Conservation (phyloP, 768 basidiomycete species). For the Stropharia rugosoannulata region DNA sequence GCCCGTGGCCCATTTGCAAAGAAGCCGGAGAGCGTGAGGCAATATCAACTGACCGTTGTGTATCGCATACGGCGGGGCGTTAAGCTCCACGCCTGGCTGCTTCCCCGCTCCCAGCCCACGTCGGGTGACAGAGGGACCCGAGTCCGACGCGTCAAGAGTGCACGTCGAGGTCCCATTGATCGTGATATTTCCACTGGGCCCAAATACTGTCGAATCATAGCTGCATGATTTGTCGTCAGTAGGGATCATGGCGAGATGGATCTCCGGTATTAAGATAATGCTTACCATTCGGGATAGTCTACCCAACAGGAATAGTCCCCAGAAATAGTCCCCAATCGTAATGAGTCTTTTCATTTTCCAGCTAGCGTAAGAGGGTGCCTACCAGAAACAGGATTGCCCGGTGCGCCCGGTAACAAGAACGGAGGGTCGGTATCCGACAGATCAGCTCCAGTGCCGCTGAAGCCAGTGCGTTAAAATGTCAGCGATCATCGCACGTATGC, state of each 20-base stretch:
- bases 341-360: conserved; percentile 3
- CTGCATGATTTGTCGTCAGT: conserved; percentile 29
- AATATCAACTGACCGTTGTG: conserved; percentile 55
- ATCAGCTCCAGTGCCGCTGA: conserved; percentile 57
- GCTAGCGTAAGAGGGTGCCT: conserved; percentile 6
- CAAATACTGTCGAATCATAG: conserved; percentile 60
- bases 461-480: conserved; percentile 4
- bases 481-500: background rate
- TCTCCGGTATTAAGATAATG: conserved; percentile 5
- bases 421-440: conserved; percentile 53
- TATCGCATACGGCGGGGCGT: conserved; percentile 64
- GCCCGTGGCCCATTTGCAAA: background rate
- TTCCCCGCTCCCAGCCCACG: conserved; percentile 52
- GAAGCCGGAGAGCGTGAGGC: background rate
- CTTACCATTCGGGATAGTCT: conserved; percentile 70
- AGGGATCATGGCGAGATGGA: background rate
- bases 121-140: conserved; percentile 25
- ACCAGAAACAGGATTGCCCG: conserved; percentile 47
- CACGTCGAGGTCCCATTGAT: conserved; percentile 66
- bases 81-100: conserved; percentile 48
- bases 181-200: conserved; percentile 74
- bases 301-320: conserved; percentile 7
- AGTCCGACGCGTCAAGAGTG: conserved; percentile 14
- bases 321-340: conserved; percentile 6
- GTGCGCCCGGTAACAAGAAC: conserved; percentile 56